Evolutionary conservation across 371 early-diverging fungal species (phyloP).

Genomic region (Haplosporangium sp.): DNA sequence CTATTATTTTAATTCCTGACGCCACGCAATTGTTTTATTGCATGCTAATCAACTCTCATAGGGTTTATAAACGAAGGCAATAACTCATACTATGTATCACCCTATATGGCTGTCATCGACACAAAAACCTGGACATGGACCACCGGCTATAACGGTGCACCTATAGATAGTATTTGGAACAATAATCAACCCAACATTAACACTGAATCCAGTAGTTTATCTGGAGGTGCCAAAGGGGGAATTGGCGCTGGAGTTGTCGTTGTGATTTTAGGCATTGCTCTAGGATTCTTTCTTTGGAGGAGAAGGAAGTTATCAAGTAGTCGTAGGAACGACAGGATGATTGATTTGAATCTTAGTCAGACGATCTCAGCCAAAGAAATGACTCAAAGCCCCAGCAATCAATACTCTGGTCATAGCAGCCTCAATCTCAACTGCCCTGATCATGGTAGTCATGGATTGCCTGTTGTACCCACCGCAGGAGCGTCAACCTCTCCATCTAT

Average conservation of each 20-base stretch:
- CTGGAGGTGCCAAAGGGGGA: slow-evolving; percentile 44
- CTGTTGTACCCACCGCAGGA: too few relatives aligned
- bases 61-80: slow-evolving; percentile 1
- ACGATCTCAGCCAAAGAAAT: background rate
- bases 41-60: background rate
- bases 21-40: background rate
- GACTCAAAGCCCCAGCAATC: background rate
- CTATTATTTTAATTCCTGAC: background rate
- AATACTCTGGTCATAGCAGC: background rate
- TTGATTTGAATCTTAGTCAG: background rate
- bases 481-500: too few relatives aligned
- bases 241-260: slow-evolving; percentile 29
- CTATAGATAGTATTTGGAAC: slow-evolving; percentile 34
- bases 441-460: too few relatives aligned
- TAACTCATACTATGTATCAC: slow-evolving; percentile 2
- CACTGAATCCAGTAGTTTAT: slow-evolving; percentile 11
- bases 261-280: slow-evolving; percentile 12
- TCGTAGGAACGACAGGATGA: too few relatives aligned
- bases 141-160: slow-evolving; percentile 23
- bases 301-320: background rate
- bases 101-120: slow-evolving; percentile 42
- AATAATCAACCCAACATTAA: background rate
- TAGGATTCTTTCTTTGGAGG: slow-evolving; percentile 27
- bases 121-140: slow-evolving; percentile 36
- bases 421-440: too few relatives aligned